Evolutionary conservation across 371 early-diverging fungal species (phyloP).

Genomic region (Apophysomyces ossiformis): DNA sequence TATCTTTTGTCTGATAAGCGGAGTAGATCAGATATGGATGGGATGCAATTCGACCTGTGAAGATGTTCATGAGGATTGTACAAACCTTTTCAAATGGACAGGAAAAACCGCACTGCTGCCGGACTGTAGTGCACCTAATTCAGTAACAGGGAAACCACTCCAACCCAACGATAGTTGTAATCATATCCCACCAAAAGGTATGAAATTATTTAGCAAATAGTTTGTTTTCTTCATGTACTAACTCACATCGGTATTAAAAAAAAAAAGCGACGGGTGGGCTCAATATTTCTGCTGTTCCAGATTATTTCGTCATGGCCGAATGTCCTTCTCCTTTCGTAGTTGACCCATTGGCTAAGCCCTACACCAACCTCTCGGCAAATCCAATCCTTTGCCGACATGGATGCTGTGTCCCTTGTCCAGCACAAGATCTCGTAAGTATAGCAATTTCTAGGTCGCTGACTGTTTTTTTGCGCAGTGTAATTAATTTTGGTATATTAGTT

Average conservation of each 20-base stretch:
- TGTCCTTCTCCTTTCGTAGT: constrained; percentile 49
- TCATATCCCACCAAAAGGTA: constrained; percentile 30
- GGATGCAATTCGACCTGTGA: constrained; percentile 59
- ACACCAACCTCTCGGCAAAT: constrained; percentile 22
- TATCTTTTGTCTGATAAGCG: not conserved
- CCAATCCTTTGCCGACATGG: constrained; percentile 33
- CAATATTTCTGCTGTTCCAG: constrained; percentile 33
- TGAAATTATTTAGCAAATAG: not conserved
- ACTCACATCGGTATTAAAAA: constrained; percentile 12
- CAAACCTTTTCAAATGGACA: constrained; percentile 38
- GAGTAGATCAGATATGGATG: constrained; percentile 27
- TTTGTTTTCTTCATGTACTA: constrained; percentile 6
- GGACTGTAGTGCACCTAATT: constrained; percentile 43
- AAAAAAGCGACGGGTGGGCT: constrained; percentile 11
- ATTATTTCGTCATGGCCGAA: constrained; percentile 29
- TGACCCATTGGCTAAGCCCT: constrained; percentile 31
- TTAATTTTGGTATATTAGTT: constrained; percentile 28
- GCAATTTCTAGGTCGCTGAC: constrained; percentile 27
- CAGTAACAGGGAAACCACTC: constrained; percentile 31
- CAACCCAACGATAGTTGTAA: constrained; percentile 52
- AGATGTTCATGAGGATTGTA: constrained; percentile 35
- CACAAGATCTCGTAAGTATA: constrained; percentile 40
- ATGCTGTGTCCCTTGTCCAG: constrained; percentile 50
- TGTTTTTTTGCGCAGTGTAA: constrained; percentile 31
- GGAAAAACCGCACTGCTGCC: constrained; percentile 44